phyloP scores from a whole-genome alignment of 371 early-diverging fungal genomes.

The Mortierella sp. region DNA sequence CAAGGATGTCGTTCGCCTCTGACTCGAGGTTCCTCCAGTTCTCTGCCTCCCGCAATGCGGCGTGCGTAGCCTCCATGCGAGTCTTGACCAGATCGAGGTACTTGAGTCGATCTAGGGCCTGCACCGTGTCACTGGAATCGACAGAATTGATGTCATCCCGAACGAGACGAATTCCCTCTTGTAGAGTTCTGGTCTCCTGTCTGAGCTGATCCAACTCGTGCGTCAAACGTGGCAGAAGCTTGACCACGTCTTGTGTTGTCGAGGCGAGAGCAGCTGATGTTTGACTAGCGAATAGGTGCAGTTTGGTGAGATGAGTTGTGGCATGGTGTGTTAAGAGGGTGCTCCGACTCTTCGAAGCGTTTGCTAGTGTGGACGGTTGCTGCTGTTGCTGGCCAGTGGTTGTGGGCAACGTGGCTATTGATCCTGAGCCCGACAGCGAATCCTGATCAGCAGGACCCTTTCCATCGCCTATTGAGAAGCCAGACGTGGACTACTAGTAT shows the following conservation, averaged over 20 bases:
- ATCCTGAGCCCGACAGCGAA: neutral
- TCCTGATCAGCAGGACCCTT: conserved; percentile 17
- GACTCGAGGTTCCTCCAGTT: conserved; percentile 80
- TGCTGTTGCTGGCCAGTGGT: conserved; percentile 11
- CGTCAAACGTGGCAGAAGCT: conserved; percentile 73
- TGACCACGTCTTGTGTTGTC: conserved; percentile 66
- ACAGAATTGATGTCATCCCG: conserved; percentile 58
- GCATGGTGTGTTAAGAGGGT: conserved; percentile 42
- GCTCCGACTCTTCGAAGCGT: conserved; percentile 38
- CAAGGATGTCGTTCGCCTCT: conserved; percentile 73
- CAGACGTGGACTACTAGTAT: neutral
- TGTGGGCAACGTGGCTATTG: neutral
- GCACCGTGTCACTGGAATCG: conserved; percentile 54
- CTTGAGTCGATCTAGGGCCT: conserved; percentile 70
- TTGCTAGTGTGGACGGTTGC: neutral
- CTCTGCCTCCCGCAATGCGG: conserved; percentile 74
- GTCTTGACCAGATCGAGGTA: conserved; percentile 75
- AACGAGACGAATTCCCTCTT: conserved; percentile 61
- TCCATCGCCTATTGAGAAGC: conserved; percentile 4
- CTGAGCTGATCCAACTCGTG: conserved; percentile 73
- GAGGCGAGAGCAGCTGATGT: conserved; percentile 50
- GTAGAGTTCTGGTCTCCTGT: conserved; percentile 64
- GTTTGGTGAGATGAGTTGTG: conserved; percentile 48
- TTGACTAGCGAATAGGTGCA: conserved; percentile 42
- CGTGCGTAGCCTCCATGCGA: conserved; percentile 73